A percentile compares a stretch with the other conserved stretches of the same genome.
phyloP scores from a whole-genome alignment of 2,329 filamentous ascomycete species.

The Xylaria sp. region DNA sequence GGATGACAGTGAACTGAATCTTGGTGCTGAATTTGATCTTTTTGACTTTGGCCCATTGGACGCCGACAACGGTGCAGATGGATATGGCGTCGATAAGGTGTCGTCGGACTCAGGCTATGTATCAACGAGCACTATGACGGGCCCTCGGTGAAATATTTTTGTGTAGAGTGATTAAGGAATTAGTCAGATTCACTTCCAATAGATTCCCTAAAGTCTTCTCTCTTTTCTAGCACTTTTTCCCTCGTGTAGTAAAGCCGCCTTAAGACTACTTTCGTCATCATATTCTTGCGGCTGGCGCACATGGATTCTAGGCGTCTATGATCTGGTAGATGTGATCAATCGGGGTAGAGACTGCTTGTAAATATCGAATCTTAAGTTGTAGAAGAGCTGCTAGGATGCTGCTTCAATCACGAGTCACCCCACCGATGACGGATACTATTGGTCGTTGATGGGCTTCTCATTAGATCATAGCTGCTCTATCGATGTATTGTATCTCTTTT shows the following conservation, averaged over 20 bases:
- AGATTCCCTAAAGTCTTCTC: background rate
- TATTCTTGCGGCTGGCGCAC: background rate
- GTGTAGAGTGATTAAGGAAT: background rate
- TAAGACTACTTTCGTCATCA: slow-evolving; percentile 1
- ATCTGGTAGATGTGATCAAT: no score
- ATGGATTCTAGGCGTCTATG: background rate
- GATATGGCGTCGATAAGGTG: slow-evolving; percentile 37
- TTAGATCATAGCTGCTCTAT: slow-evolving; percentile 17
- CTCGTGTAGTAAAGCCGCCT: background rate
- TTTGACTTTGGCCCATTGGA: slow-evolving; percentile 38
- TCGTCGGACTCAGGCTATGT: slow-evolving; percentile 48
- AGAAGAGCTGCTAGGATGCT: background rate
- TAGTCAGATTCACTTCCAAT: background rate
- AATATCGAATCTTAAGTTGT: background rate
- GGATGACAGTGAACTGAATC: slow-evolving; percentile 31
- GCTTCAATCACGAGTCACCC: background rate
- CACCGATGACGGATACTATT: background rate
- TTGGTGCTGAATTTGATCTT: slow-evolving; percentile 4
- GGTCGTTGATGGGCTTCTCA: background rate
- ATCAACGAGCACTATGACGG: slow-evolving; percentile 42
- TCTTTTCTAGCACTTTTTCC: slow-evolving; percentile 5
- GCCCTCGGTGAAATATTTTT: slow-evolving; percentile 19
- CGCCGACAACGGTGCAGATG: slow-evolving; percentile 29
- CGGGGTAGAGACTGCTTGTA: background rate
- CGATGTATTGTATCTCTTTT: background rate